Percentiles rank a stretch among this genome's conserved stretches.
These are phyloP conservation scores for Aspergillus felis DNA, from an alignment of 2,329 filamentous ascomycete genomes.

Conservation along the genomic window DNA sequence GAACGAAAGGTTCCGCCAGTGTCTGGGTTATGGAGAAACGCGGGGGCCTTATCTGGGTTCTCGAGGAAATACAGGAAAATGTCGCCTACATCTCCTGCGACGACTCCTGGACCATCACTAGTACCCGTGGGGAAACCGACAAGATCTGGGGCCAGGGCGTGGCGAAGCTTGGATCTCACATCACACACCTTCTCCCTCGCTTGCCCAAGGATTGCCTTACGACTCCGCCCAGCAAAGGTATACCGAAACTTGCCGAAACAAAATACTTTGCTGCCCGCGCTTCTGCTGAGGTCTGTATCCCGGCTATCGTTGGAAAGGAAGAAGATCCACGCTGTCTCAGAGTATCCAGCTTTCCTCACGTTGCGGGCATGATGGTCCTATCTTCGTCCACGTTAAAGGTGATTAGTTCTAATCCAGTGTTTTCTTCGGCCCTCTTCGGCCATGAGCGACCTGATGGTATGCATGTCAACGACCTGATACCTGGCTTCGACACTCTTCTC, in stretches of 20 bases:
- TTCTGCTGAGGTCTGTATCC: conserved; percentile 72
- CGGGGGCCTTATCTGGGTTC: conserved; percentile 90
- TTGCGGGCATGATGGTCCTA: conserved; percentile 92
- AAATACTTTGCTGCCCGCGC: conserved; percentile 85
- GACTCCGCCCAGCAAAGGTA: conserved; percentile 68
- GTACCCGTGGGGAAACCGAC: conserved; percentile 69
- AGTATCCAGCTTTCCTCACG: conserved; percentile 92
- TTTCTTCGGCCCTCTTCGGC: conserved; percentile 88
- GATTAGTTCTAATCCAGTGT: conserved; percentile 90
- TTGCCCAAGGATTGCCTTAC: conserved; percentile 69
- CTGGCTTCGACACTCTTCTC: conserved; percentile 80
- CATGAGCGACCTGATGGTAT: conserved; percentile 78
- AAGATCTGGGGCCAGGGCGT: conserved; percentile 79
- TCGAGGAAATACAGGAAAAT: conserved; percentile 97
- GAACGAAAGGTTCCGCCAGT: conserved; percentile 84
- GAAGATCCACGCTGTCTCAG: conserved; percentile 68
- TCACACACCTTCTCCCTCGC: conserved; percentile 74
- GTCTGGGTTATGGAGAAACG: conserved; percentile 98
- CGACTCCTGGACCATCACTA: conserved; percentile 69
- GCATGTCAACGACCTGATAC: conserved; percentile 74
- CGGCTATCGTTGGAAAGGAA: conserved; percentile 73
- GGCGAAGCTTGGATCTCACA: conserved; percentile 64
- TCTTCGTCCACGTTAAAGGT: conserved; percentile 74
- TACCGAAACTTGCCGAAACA: conserved; percentile 66
- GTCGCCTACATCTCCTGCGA: conserved; percentile 74